Percentiles rank a stretch among this genome's conserved stretches.
Conservation (phyloP, 768 basidiomycete genomes). For the Paxillus ammoniavirescens region DNA sequence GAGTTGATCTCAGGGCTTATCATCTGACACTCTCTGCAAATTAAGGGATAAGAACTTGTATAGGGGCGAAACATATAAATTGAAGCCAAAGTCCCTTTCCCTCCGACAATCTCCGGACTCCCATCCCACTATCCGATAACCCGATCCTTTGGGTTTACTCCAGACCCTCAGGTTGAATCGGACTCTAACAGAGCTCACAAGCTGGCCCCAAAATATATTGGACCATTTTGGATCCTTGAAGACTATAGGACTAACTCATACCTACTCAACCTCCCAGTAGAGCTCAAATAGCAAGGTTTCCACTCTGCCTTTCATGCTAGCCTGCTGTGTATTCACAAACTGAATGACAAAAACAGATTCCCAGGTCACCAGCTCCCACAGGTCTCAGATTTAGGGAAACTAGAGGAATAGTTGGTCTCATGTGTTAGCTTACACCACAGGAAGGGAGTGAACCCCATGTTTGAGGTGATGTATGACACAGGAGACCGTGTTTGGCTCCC, state of each 20-base stretch:
- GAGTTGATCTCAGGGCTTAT: too few relatives aligned
- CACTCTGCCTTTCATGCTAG: constrained; percentile 34
- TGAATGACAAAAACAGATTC: constrained; percentile 34
- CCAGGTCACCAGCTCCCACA: constrained; percentile 26
- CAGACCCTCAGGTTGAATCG: constrained; percentile 33
- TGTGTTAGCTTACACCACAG: background rate
- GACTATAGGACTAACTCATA: constrained; percentile 20
- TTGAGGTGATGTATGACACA: constrained; percentile 32
- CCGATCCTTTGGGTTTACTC: too few relatives aligned
- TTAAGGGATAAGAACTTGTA: too few relatives aligned
- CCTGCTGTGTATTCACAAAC: constrained; percentile 29
- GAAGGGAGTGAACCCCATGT: constrained; percentile 9
- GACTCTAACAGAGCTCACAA: constrained; percentile 29
- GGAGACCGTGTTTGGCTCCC: constrained; percentile 37
- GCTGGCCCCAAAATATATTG: constrained; percentile 5
- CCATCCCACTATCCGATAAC: too few relatives aligned
- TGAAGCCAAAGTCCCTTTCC: too few relatives aligned
- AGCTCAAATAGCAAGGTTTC: constrained; percentile 25
- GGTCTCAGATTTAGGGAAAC: constrained; percentile 18
- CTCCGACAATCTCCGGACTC: too few relatives aligned
- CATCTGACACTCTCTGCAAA: too few relatives aligned
- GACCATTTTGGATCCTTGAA: background rate
- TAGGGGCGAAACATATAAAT: too few relatives aligned
- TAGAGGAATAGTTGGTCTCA: constrained; percentile 34
- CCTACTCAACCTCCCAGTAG: constrained; percentile 26